phyloP scores from a whole-genome alignment of 305 asterid genomes.

The Plantago coronopus region DNA sequence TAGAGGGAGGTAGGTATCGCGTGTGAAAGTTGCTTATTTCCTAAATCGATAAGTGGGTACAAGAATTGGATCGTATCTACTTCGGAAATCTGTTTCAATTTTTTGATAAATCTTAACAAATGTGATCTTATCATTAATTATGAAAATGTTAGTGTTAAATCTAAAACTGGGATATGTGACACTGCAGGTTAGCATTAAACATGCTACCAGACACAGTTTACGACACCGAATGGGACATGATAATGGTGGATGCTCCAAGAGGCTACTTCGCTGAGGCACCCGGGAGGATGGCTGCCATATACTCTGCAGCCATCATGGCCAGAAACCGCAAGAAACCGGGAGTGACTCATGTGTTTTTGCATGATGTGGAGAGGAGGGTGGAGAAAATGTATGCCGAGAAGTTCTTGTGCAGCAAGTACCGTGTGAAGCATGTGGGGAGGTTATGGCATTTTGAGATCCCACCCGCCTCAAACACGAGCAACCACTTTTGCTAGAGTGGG shows the following conservation, averaged over 20 bases:
- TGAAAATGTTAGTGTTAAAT: too few relatives aligned
- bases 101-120: too few relatives aligned
- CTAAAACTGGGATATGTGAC: not conserved
- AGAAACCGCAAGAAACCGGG: slow-evolving; percentile 54
- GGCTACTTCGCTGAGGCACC: slow-evolving; percentile 78
- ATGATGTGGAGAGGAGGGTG: slow-evolving; percentile 69
- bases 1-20: too few relatives aligned
- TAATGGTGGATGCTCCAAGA: slow-evolving; percentile 85
- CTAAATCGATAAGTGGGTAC: too few relatives aligned
- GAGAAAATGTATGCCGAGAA: slow-evolving; percentile 62
- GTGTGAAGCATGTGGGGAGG: slow-evolving; percentile 52
- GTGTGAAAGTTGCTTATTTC: too few relatives aligned
- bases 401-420: slow-evolving; percentile 56
- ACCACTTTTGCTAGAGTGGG: slow-evolving; percentile 45
- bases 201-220: slow-evolving; percentile 62
- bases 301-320: slow-evolving; percentile 82
- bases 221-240: slow-evolving; percentile 71
- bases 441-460: slow-evolving; percentile 75
- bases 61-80: too few relatives aligned
- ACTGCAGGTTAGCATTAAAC: slow-evolving; percentile 50
- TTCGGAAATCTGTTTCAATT: too few relatives aligned
- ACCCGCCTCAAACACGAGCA: slow-evolving; percentile 26
- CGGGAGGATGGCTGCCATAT: slow-evolving; percentile 82
- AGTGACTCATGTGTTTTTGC: slow-evolving; percentile 68
- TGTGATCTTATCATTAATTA: not conserved